Conservation (phyloP, 2,329 filamentous ascomycete genomes). For the Ceratocystiopsis minuta region DNA sequence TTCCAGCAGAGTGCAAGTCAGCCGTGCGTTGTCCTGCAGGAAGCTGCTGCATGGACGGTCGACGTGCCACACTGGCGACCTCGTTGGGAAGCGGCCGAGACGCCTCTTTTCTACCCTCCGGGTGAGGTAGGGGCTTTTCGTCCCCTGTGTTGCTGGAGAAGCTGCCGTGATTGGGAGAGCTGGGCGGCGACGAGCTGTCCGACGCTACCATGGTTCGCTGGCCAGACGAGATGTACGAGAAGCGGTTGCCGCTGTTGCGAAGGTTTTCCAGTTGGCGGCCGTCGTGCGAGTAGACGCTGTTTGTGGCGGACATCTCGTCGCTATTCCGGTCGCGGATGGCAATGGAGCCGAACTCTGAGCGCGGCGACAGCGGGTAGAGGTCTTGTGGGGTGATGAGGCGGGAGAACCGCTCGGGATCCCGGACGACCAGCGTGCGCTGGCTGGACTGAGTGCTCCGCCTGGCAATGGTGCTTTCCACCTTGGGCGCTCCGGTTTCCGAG, state of each 20-base stretch:
- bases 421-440: conserved; percentile 28
- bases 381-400: conserved; percentile 19
- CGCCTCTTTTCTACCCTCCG: conserved; percentile 24
- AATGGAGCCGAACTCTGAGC: neutral
- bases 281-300: conserved; percentile 39
- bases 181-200: conserved; percentile 36
- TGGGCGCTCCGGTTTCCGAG: conserved; percentile 39
- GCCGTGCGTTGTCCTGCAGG: conserved; percentile 19
- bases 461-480: conserved; percentile 19
- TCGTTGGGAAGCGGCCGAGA: too few relatives aligned
- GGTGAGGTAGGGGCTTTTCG: conserved; percentile 19
- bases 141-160: conserved; percentile 24
- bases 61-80: too few relatives aligned
- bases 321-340: conserved; percentile 26
- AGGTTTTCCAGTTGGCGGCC: conserved; percentile 39
- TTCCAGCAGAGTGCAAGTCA: conserved; percentile 16
- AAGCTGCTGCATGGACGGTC: conserved; percentile 27
- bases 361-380: conserved; percentile 15
- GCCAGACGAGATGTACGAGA: conserved; percentile 42
- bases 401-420: conserved; percentile 29
- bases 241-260: conserved; percentile 35
- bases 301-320: conserved; percentile 38
- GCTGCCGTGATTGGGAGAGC: conserved; percentile 35
- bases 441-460: conserved; percentile 22
- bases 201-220: conserved; percentile 43